phyloP scores from a whole-genome alignment of 345 rosid genomes.

The Aegle marmelos region DNA sequence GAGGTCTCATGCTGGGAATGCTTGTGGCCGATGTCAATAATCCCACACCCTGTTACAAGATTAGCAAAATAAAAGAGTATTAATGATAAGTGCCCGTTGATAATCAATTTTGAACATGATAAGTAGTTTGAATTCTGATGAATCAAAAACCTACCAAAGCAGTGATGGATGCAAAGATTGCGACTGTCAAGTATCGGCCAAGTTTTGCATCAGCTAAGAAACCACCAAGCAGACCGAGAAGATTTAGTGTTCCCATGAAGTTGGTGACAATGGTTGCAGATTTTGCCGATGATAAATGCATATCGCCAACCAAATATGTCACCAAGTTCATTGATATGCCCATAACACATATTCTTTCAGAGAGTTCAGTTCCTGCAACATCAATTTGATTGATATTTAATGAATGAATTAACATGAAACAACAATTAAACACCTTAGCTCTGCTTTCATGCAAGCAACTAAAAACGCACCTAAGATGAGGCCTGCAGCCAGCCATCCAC shows the following conservation, averaged over 20 bases:
- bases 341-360: constrained; percentile 89
- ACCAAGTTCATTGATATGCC: constrained; percentile 91
- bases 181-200: constrained; percentile 75
- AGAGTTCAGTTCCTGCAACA: constrained; percentile 71
- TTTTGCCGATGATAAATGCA: constrained; percentile 76
- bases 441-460: neutral
- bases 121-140: neutral
- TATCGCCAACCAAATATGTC: constrained; percentile 70
- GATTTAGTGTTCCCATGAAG: constrained; percentile 90
- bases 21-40: constrained; percentile 67
- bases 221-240: constrained; percentile 83
- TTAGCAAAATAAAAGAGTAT: neutral
- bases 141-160: constrained; percentile 49
- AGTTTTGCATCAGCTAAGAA: constrained; percentile 92
- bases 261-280: constrained; percentile 84
- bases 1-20: constrained; percentile 75
- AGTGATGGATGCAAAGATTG: constrained; percentile 58
- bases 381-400: neutral
- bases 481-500: constrained; percentile 95
- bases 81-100: neutral
- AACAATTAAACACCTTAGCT: neutral
- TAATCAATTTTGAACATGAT: neutral
- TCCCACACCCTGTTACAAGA: constrained; percentile 52
- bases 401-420: neutral
- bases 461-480: constrained; percentile 61